Evolutionary conservation across 2,329 filamentous ascomycete species (phyloP).

Genomic region (Ophiostoma pallidulum): DNA sequence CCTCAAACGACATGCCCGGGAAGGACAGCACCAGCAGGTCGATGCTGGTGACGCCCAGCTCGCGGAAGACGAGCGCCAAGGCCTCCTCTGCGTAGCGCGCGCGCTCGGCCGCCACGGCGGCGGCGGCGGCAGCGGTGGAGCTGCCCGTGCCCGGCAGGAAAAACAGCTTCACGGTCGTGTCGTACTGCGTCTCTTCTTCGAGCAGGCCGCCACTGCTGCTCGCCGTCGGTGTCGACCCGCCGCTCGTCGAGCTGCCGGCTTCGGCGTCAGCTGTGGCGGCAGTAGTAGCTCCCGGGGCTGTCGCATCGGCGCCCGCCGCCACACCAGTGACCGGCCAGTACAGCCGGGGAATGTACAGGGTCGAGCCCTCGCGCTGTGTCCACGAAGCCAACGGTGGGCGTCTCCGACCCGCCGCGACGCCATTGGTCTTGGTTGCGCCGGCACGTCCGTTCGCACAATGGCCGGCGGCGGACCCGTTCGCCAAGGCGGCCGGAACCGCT

Average conservation of each 20-base stretch:
- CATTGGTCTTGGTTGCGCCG: neutral
- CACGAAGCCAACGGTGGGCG: constrained; percentile 40
- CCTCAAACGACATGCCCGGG: constrained; percentile 86
- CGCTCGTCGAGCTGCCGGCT: constrained; percentile 2
- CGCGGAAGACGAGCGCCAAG: constrained; percentile 67
- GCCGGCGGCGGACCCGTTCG: constrained; percentile 12
- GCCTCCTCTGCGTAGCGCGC: constrained; percentile 67
- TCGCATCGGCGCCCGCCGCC: neutral
- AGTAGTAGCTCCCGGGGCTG: no score
- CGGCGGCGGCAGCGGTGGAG: constrained; percentile 41
- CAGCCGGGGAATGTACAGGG: constrained; percentile 69
- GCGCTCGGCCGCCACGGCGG: constrained; percentile 55
- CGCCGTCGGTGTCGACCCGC: neutral
- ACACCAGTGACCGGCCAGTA: constrained; percentile 44
- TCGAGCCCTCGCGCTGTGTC: constrained; percentile 54
- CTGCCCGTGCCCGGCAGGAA: constrained; percentile 67
- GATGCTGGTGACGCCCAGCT: constrained; percentile 64
- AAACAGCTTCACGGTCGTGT: constrained; percentile 93
- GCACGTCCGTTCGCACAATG: no score
- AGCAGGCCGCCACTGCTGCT: constrained; percentile 35
- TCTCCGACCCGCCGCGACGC: constrained; percentile 17
- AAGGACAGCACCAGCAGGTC: constrained; percentile 90
- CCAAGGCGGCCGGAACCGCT: constrained; percentile 15
- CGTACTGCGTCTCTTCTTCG: constrained; percentile 78
- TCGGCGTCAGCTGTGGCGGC: neutral